Evolutionary conservation across 768 basidiomycete genomes (phyloP).

Genomic region (Mycena amicta): DNA sequence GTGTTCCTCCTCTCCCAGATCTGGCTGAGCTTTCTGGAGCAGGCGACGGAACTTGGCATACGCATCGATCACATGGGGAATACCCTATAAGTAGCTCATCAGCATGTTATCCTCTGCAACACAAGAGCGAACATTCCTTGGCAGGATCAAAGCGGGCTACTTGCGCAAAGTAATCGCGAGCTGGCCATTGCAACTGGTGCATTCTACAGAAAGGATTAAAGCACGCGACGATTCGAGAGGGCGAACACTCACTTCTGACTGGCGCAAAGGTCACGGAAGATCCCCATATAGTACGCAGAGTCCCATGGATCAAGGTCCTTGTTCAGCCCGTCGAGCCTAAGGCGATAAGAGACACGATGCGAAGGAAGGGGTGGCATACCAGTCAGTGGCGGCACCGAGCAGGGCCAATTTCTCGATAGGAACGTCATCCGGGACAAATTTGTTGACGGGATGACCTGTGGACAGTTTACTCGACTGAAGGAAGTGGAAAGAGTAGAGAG

Average conservation of each 20-base stretch:
- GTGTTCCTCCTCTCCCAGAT: slow-evolving; percentile 50
- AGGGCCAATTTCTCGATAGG: slow-evolving; percentile 69
- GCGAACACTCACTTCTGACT: slow-evolving; percentile 56
- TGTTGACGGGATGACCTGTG: slow-evolving; percentile 83
- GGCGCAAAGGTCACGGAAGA: slow-evolving; percentile 75
- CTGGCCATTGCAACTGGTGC: slow-evolving; percentile 76
- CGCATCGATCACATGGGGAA: slow-evolving; percentile 82
- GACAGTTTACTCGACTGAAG: neutral
- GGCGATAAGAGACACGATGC: neutral
- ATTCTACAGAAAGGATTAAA: slow-evolving; percentile 36
- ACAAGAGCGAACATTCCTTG: slow-evolving; percentile 36
- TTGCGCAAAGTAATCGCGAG: slow-evolving; percentile 85
- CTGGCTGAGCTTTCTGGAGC: slow-evolving; percentile 47
- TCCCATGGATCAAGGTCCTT: slow-evolving; percentile 84
- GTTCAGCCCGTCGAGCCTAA: slow-evolving; percentile 94
- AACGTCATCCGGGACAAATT: slow-evolving; percentile 90
- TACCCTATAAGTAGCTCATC: slow-evolving; percentile 49
- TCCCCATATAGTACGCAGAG: slow-evolving; percentile 86
- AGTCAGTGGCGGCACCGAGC: slow-evolving; percentile 84
- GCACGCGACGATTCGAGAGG: neutral
- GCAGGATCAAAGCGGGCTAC: slow-evolving; percentile 94
- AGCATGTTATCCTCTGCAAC: neutral
- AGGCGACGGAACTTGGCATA: slow-evolving; percentile 81
- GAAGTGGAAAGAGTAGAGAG: slow-evolving; percentile 11
- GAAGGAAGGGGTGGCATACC: slow-evolving; percentile 24